phyloP scores from a whole-genome alignment of 371 early-diverging fungal species.

The Mucor irregularis region DNA sequence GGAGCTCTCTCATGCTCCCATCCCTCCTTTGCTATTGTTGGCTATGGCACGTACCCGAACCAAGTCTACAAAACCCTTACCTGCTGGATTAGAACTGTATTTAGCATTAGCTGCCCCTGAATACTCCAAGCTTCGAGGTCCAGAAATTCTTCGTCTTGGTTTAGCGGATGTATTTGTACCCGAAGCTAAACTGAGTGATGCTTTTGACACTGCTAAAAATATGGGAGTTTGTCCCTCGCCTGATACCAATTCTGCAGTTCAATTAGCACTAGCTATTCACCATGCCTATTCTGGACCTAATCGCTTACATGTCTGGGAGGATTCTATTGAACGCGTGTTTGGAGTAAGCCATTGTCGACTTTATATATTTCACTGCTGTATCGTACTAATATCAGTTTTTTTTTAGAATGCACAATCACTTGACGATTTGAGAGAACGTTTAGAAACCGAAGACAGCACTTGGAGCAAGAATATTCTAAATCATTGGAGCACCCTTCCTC shows the following conservation, averaged over 20 bases:
- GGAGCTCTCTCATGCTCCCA: conserved; percentile 33
- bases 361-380: neutral
- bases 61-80: conserved; percentile 18
- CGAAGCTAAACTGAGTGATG: conserved; percentile 45
- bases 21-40: conserved; percentile 36
- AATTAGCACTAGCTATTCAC: conserved; percentile 42
- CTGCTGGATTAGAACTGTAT: conserved; percentile 45
- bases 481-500: conserved; percentile 35
- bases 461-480: conserved; percentile 38
- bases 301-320: conserved; percentile 54
- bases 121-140: conserved; percentile 46
- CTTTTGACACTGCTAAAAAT: conserved; percentile 25
- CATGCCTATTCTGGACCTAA: conserved; percentile 60
- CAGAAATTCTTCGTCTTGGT: conserved; percentile 52
- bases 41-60: conserved; percentile 25
- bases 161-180: conserved; percentile 58
- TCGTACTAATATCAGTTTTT: neutral
- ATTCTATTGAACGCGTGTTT: conserved; percentile 50
- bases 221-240: conserved; percentile 52
- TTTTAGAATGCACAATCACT: conserved; percentile 24
- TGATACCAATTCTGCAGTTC: conserved; percentile 43
- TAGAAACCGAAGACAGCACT: conserved; percentile 13
- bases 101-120: conserved; percentile 51
- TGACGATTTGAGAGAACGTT: conserved; percentile 18
- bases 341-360: conserved; percentile 40